These are phyloP conservation scores for Leccinum variicolor DNA, from an alignment of 768 basidiomycete genomes.

Conservation along the genomic window DNA sequence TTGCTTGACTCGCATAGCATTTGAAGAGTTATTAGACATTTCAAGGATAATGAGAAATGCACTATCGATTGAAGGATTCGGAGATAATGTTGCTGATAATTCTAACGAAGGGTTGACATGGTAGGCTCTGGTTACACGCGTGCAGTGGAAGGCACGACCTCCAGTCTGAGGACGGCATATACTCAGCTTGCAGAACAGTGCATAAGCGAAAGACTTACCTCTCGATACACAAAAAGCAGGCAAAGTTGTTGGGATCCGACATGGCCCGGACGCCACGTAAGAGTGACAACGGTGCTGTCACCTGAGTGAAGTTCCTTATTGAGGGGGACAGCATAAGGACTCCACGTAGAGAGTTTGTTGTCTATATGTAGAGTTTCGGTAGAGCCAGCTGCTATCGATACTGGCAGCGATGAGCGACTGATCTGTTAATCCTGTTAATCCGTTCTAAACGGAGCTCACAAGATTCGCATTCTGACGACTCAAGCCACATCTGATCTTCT, in stretches of 20 bases:
- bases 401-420: slow-evolving; percentile 13
- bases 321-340: slow-evolving; percentile 48
- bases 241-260: slow-evolving; percentile 50
- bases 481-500: slow-evolving; percentile 63
- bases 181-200: not conserved
- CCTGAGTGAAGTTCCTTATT: slow-evolving; percentile 41
- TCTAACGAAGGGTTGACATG: slow-evolving; percentile 61
- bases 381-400: slow-evolving; percentile 9
- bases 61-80: slow-evolving; percentile 46
- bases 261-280: slow-evolving; percentile 52
- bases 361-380: slow-evolving; percentile 42
- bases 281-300: slow-evolving; percentile 46
- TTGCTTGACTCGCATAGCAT: slow-evolving; percentile 49
- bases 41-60: slow-evolving; percentile 55
- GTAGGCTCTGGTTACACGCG: slow-evolving; percentile 51
- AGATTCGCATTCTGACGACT: slow-evolving; percentile 18
- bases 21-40: slow-evolving; percentile 47
- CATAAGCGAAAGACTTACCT: slow-evolving; percentile 36
- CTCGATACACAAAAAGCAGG: slow-evolving; percentile 65
- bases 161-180: slow-evolving; percentile 36
- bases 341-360: slow-evolving; percentile 50
- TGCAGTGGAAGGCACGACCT: slow-evolving; percentile 52
- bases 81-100: slow-evolving; percentile 47
- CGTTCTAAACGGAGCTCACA: slow-evolving; percentile 13
- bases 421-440: not conserved